Conservation (phyloP, 208 protist species). For the Wallacemonas rigidus region DNA sequence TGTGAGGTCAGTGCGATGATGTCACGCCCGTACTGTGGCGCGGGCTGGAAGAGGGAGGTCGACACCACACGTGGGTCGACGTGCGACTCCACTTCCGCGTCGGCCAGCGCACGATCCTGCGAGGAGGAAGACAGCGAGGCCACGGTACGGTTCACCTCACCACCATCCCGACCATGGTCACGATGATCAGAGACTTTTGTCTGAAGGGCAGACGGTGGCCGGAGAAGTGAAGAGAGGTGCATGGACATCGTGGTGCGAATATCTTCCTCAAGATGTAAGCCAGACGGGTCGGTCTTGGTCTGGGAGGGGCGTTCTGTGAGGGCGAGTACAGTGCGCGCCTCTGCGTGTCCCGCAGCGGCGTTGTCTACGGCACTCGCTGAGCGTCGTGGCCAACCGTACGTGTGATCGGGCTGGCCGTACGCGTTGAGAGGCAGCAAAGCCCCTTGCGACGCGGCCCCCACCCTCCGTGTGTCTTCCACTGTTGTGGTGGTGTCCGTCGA, state of each 20-base stretch:
- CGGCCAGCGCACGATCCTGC: neutral
- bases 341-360: neutral
- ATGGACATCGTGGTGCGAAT: conserved; percentile 12
- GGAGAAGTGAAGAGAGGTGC: conserved; percentile 12
- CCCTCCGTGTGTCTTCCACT: neutral
- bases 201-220: neutral
- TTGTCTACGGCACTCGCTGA: neutral
- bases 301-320: too few relatives aligned
- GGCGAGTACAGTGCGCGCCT: too few relatives aligned
- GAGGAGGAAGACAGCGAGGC: neutral
- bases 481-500: neutral
- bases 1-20: conserved; percentile 1
- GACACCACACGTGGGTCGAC: neutral
- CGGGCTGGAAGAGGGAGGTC: neutral
- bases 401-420: conserved; percentile 15
- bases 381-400: conserved; percentile 4
- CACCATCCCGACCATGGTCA: too few relatives aligned
- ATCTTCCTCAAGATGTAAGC: conserved; percentile 1
- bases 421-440: conserved; percentile 5
- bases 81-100: neutral
- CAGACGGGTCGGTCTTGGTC: too few relatives aligned
- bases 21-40: conserved; percentile 6
- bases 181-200: neutral
- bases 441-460: neutral
- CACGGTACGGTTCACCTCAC: neutral